phyloP scores from a whole-genome alignment of 306 rosid species.

The Citrullus colocynthis region DNA sequence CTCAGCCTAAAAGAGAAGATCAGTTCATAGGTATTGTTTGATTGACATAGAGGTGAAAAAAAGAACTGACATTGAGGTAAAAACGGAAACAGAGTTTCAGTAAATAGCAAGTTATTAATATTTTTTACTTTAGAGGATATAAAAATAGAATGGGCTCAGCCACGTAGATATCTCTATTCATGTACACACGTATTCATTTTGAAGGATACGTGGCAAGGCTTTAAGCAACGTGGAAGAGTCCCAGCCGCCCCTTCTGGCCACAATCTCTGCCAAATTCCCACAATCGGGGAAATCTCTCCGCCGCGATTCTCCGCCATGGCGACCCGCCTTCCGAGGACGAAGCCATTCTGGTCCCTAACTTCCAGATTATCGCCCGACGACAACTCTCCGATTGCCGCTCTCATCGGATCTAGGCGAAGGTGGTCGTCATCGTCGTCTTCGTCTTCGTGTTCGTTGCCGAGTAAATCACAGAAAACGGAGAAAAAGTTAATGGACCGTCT shows the following conservation, averaged over 20 bases:
- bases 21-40: too few relatives aligned
- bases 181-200: not conserved
- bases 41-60: too few relatives aligned
- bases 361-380: conserved; percentile 13
- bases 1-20: too few relatives aligned
- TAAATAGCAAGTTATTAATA: too few relatives aligned
- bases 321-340: conserved; percentile 21
- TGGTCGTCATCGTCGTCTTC: not conserved
- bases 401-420: conserved; percentile 2
- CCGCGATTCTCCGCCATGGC: conserved; percentile 26
- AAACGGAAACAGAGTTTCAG: too few relatives aligned
- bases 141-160: too few relatives aligned
- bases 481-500: conserved; percentile 57
- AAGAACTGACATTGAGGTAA: too few relatives aligned
- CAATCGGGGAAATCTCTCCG: not conserved
- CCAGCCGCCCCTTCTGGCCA: not conserved
- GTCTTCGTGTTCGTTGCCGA: conserved; percentile 10
- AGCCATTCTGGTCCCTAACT: conserved; percentile 8
- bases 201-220: not conserved
- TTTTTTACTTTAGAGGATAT: too few relatives aligned
- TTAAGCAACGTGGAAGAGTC: not conserved
- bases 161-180: too few relatives aligned
- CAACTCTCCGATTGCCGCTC: not conserved
- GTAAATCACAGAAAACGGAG: conserved; percentile 34
- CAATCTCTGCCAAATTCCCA: not conserved